Evolutionary conservation across 208 protist genomes (phyloP).

Genomic region (Paratrypanosoma confusum): DNA sequence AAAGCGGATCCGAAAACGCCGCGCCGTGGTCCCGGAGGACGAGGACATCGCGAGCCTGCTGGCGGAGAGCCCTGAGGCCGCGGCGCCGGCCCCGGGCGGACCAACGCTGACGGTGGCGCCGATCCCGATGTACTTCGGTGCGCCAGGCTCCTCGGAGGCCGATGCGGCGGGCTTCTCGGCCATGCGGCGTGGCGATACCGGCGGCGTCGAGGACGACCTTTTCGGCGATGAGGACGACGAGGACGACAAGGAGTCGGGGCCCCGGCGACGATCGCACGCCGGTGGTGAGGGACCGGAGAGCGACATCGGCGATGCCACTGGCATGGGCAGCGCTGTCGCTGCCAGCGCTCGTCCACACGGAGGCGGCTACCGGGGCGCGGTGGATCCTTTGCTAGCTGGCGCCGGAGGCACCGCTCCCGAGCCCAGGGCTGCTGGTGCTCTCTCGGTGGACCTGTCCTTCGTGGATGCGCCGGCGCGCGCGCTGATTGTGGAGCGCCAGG

Average conservation of each 20-base stretch:
- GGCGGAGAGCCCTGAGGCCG: background rate
- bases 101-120: background rate
- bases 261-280: no score
- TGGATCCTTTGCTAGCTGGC: background rate
- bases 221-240: conserved; percentile 4
- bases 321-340: no score
- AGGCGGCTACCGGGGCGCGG: no score
- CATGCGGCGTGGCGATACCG: background rate
- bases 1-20: no score
- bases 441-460: background rate
- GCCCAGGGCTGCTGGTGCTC: no score
- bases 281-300: no score
- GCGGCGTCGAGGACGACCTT: background rate
- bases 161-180: background rate
- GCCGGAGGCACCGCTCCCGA: background rate
- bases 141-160: background rate
- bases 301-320: no score
- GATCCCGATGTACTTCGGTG: background rate
- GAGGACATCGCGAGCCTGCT: conserved; percentile 13
- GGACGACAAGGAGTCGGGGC: conserved; percentile 6
- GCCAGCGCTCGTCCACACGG: no score
- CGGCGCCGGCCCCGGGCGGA: background rate
- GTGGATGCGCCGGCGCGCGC: background rate
- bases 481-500: conserved; percentile 12
- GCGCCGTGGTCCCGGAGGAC: conserved; percentile 7